These are phyloP conservation scores for Lithospermum erythrorhizon DNA, from an alignment of 257 asterid species.

Conservation along the genomic window DNA sequence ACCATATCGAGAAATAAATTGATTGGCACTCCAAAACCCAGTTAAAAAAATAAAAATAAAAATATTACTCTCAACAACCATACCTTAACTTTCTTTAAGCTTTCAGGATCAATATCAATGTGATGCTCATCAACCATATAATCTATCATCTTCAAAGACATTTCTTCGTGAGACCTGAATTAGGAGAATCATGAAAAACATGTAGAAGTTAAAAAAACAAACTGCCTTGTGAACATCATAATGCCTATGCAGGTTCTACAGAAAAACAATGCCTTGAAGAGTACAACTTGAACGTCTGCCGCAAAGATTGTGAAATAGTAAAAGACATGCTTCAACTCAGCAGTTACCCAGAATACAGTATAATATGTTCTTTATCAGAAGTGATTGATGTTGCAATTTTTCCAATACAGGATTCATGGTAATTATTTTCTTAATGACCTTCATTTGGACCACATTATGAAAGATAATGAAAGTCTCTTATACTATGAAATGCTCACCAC, in stretches of 20 bases:
- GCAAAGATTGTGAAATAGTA: too few relatives aligned
- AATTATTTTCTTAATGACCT: not conserved
- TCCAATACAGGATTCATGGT: not conserved
- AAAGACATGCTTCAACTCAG: not conserved
- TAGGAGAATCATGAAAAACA: not conserved
- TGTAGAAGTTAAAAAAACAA: not conserved
- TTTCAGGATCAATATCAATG: constrained; percentile 57
- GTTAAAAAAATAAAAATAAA: constrained; percentile 2
- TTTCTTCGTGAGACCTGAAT: constrained; percentile 87
- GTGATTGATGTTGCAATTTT: too few relatives aligned
- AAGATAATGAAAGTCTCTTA: not conserved
- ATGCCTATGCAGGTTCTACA: not conserved
- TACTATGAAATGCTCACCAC: constrained; percentile 35
- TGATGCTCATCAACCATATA: constrained; percentile 65
- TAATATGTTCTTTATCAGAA: not conserved
- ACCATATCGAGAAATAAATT: not conserved
- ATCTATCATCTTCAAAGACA: constrained; percentile 80
- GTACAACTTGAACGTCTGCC: too few relatives aligned
- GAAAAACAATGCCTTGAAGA: too few relatives aligned
- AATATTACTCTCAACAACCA: constrained; percentile 11
- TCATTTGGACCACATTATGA: not conserved
- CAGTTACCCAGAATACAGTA: not conserved
- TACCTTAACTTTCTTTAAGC: constrained; percentile 68
- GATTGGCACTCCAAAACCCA: not conserved
- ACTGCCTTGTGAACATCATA: not conserved